phyloP scores from a whole-genome alignment of 1,284 basidiomycete species.

The Malassezia yamatoensis region DNA sequence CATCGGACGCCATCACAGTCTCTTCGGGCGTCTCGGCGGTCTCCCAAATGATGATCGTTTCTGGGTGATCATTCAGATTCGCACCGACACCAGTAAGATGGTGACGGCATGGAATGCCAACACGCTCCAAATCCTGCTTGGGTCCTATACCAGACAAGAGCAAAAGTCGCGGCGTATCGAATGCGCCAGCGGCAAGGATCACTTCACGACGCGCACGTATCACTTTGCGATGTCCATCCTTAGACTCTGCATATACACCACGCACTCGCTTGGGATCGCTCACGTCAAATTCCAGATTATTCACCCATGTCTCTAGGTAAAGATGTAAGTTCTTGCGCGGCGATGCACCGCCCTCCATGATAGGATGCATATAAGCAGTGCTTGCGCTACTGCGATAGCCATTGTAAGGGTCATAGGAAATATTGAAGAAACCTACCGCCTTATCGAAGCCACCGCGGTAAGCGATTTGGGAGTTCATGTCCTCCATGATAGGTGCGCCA shows the following conservation, averaged over 20 bases:
- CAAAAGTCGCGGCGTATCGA: conserved; percentile 53
- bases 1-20: conserved; percentile 48
- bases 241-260: conserved; percentile 33
- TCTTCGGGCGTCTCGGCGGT: conserved; percentile 44
- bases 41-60: conserved; percentile 47
- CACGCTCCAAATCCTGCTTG: conserved; percentile 48
- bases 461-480: conserved; percentile 43
- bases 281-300: conserved; percentile 25
- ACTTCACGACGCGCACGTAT: conserved; percentile 42
- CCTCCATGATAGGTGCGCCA: conserved; percentile 41
- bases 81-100: conserved; percentile 54
- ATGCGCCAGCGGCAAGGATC: conserved; percentile 45
- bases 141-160: conserved; percentile 55
- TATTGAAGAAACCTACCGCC: conserved; percentile 48
- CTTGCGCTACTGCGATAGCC: conserved; percentile 42
- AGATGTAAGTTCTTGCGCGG: conserved; percentile 46
- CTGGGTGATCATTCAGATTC: conserved; percentile 54
- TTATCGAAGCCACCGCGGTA: conserved; percentile 37
- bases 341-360: conserved; percentile 44
- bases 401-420: conserved; percentile 47
- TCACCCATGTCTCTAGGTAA: conserved; percentile 49
- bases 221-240: conserved; percentile 33
- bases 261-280: conserved; percentile 25
- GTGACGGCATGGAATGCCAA: conserved; percentile 50
- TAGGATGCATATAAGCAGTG: conserved; percentile 48